Evolutionary conservation across 257 asterid genomes (phyloP), one percentile per base, ranked within the genome.

Genomic region (Solanum tarijense): DNA sequence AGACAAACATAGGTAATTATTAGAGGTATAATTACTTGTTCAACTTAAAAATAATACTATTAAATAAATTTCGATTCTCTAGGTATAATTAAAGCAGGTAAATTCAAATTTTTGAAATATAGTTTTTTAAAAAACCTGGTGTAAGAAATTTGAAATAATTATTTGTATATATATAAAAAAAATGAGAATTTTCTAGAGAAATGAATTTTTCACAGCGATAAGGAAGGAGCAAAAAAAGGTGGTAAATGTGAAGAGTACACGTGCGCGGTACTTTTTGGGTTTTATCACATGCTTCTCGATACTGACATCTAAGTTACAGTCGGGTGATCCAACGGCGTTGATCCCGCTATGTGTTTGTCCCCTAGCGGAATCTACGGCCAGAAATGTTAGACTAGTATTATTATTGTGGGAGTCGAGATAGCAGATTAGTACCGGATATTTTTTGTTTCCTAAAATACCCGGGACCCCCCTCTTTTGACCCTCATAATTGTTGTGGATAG

Each of bases 161-260:
- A 62, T n/a, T 18, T 32, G 66, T 20, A 62, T 25, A 31, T 25
- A 18, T 35, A 4, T 66, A 16, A 2, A 52, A 6, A 25, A 20
- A 72, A 71, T 52, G 76, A 5, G 66, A 66, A 82, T 29, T 88
- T 46, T 92, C 84, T 91, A 52, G 65, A 85, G 43, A 71, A 58
- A 87, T 83, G 91, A 87, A 88, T 73, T 52, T 71, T 89, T 90
- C 89, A 89, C 94, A 91, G 95, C 95, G 94, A 93, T 76, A 84
- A 87, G 82, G 76, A 84, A 83, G 97, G 96, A 90, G 92, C 74
- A 87, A 89, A 89, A 89, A 69, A 65, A 91, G 94, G 93, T 93
- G 92, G 78, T 89, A 84, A 55, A 72, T 74, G 79, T 16, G 46
- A 36, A 32, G 88, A 46, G 29, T 88, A 90, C 98, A 95, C 96